Evolutionary conservation across 257 asterid genomes (phyloP).

Genomic region (Salvia splendens): DNA sequence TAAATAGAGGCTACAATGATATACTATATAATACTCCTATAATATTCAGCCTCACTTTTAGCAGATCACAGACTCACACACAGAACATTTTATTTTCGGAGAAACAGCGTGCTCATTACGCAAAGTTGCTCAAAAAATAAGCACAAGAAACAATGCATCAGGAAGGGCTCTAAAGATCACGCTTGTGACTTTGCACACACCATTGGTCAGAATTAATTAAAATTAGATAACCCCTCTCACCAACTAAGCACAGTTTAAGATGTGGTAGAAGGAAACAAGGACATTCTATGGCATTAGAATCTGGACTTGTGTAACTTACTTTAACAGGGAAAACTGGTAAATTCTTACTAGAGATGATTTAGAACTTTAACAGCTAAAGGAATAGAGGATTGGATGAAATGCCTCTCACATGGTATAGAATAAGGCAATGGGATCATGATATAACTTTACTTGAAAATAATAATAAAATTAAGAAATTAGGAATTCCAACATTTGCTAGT

Average conservation of each 20-base stretch:
- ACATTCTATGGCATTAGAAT: background rate
- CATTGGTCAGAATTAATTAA: background rate
- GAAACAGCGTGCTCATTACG: constrained; percentile 10
- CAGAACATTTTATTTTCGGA: background rate
- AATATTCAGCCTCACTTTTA: background rate
- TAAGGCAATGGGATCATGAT: constrained; percentile 16
- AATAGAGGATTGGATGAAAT: constrained; percentile 1
- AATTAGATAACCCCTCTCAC: background rate
- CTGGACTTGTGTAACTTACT: background rate
- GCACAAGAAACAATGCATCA: background rate
- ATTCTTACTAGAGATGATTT: constrained; percentile 3
- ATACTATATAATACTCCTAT: background rate
- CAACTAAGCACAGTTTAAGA: background rate
- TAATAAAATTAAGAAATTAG: background rate
- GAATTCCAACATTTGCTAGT: constrained; percentile 11
- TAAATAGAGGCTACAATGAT: background rate
- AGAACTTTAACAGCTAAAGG: constrained; percentile 5
- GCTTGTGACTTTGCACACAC: background rate
- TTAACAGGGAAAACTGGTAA: constrained; percentile 7
- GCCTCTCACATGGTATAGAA: constrained; percentile 1
- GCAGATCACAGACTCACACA: background rate
- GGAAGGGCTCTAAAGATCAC: constrained; percentile 7
- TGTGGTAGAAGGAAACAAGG: constrained; percentile 12
- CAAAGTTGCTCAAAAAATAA: background rate
- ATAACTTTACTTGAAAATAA: constrained; percentile 11